A percentile compares a stretch with the other conserved stretches of the same genome.
Evolutionary conservation across 352 stramenopile species (phyloP).

Genomic region (Phytophthora tentaculata): DNA sequence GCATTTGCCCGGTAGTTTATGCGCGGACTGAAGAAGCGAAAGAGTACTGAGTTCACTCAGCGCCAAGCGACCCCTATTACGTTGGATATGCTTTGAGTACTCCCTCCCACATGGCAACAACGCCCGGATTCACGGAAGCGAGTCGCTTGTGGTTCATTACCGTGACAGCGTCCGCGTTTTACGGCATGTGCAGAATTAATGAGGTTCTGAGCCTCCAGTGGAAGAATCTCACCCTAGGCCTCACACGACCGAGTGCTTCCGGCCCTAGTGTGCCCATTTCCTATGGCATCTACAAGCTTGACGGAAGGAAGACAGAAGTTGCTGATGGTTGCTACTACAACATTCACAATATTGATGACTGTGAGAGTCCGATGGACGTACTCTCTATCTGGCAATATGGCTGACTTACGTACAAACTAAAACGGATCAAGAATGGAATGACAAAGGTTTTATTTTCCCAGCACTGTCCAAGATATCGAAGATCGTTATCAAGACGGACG

Average conservation of each 20-base stretch:
- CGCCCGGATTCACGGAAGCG: not conserved
- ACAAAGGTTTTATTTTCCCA: slow-evolving; percentile 1
- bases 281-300: not conserved
- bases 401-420: not conserved
- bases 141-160: not conserved
- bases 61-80: not conserved
- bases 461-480: slow-evolving; percentile 13
- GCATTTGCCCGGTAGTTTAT: not conserved
- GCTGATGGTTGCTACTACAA: not conserved
- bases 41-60: not conserved
- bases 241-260: not conserved
- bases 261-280: not conserved
- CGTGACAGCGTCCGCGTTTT: not conserved
- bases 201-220: not conserved
- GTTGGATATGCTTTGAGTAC: not conserved
- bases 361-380: not conserved
- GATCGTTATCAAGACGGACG: not conserved
- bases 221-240: not conserved
- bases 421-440: not conserved
- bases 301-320: not conserved
- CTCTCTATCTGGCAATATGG: not conserved
- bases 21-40: not conserved
- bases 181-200: not conserved
- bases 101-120: not conserved
- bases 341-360: not conserved